Conservation (phyloP, 2,329 filamentous ascomycete species). For the Penicillium sp. region DNA sequence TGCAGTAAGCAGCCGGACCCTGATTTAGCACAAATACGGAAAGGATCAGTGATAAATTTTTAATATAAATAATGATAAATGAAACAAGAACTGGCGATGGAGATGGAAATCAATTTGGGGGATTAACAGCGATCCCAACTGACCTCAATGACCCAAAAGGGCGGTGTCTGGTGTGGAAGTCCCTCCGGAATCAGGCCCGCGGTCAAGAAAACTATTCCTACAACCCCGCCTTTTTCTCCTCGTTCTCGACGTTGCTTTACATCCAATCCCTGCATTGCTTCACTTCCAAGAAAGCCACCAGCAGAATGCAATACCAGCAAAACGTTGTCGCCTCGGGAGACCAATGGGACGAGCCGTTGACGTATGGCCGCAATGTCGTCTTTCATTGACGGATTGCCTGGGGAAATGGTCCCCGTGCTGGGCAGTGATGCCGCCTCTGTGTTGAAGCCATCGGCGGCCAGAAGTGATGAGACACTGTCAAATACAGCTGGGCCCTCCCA, state of each 20-base stretch:
- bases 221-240: neutral
- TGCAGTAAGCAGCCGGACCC: neutral
- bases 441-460: neutral
- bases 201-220: constrained; percentile 5
- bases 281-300: constrained; percentile 74
- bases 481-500: constrained; percentile 1
- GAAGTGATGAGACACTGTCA: neutral
- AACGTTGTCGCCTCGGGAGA: neutral
- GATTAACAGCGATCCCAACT: neutral
- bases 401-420: constrained; percentile 4
- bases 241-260: constrained; percentile 43
- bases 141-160: constrained; percentile 6
- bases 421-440: neutral
- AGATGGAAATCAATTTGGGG: neutral
- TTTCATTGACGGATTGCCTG: constrained; percentile 4
- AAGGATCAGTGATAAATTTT: neutral
- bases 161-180: neutral
- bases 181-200: neutral
- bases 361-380: constrained; percentile 1
- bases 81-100: neutral
- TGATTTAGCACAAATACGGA: neutral
- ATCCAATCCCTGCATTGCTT: constrained; percentile 79
- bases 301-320: constrained; percentile 6
- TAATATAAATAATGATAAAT: neutral
- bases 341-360: neutral